phyloP scores from a whole-genome alignment of 1,139 yeast species.

The Hansenula lynferdii region DNA sequence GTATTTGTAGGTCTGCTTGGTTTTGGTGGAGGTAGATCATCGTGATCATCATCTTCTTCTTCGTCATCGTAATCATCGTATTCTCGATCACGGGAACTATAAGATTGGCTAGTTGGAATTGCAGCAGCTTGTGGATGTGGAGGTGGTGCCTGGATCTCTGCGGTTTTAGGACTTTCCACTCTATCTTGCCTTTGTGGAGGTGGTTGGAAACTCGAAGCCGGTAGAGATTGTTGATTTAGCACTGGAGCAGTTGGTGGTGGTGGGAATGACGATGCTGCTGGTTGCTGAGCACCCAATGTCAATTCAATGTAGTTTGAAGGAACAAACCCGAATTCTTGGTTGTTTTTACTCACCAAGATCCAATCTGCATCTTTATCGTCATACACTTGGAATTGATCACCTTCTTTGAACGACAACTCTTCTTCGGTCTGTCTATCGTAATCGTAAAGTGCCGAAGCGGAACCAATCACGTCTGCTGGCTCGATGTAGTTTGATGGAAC shows the following conservation, averaged over 20 bases:
- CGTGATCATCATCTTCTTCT: slow-evolving; percentile 13
- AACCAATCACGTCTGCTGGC: slow-evolving; percentile 46
- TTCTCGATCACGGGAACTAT: slow-evolving; percentile 1
- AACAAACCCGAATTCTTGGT: slow-evolving; percentile 70
- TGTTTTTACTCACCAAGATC: slow-evolving; percentile 58
- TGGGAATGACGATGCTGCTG: slow-evolving; percentile 18
- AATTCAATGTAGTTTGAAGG: slow-evolving; percentile 90
- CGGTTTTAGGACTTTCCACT: slow-evolving; percentile 1
- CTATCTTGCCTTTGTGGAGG: slow-evolving; percentile 33
- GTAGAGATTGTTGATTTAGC: slow-evolving; percentile 22
- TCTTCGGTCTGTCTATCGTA: slow-evolving; percentile 93
- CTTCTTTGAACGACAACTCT: slow-evolving; percentile 79
- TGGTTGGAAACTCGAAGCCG: slow-evolving; percentile 20
- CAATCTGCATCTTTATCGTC: slow-evolving; percentile 91
- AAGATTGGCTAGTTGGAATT: slow-evolving; percentile 3
- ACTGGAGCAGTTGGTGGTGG: slow-evolving; percentile 29
- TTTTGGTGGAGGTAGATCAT: slow-evolving; percentile 21
- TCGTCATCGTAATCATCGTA: slow-evolving; percentile 11
- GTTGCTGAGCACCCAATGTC: slow-evolving; percentile 21
- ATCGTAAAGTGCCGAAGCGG: slow-evolving; percentile 75
- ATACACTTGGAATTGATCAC: slow-evolving; percentile 65
- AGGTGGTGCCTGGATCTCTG: slow-evolving; percentile 18
- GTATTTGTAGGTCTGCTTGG: slow-evolving; percentile 16
- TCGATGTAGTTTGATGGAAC: slow-evolving; percentile 92
- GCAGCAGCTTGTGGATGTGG: slow-evolving; percentile 12